phyloP scores from a whole-genome alignment of 352 stramenopile genomes.

The Globisporangium recalcitrans region DNA sequence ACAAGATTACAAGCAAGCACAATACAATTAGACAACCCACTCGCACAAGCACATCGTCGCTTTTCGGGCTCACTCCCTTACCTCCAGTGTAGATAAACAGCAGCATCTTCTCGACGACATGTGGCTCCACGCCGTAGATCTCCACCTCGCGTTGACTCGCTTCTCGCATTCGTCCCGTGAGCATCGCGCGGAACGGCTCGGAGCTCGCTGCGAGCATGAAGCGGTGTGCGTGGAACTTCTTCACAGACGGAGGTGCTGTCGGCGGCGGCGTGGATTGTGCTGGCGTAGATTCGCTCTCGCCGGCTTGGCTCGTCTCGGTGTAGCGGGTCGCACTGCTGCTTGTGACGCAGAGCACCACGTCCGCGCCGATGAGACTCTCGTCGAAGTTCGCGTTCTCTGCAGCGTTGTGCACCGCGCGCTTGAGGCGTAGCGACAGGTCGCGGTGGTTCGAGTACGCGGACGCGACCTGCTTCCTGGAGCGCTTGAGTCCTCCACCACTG shows the following conservation, averaged over 20 bases:
- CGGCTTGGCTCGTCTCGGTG: conserved; percentile 5
- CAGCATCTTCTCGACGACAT: conserved; percentile 78
- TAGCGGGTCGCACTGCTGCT: conserved; percentile 3
- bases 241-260: neutral
- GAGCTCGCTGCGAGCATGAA: conserved; percentile 85
- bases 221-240: conserved; percentile 62
- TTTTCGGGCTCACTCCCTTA: conserved; percentile 8
- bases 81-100: conserved; percentile 82
- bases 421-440: conserved; percentile 54
- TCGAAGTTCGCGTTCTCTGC: conserved; percentile 37
- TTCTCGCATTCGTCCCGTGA: conserved; percentile 78
- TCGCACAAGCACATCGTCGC: neutral
- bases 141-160: conserved; percentile 64
- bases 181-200: conserved; percentile 77
- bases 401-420: conserved; percentile 34
- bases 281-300: neutral
- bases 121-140: conserved; percentile 54
- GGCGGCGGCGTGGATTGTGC: neutral
- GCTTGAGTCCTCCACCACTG: conserved; percentile 6
- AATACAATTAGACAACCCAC: neutral
- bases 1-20: neutral
- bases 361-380: conserved; percentile 53
- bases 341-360: conserved; percentile 68
- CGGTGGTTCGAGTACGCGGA: conserved; percentile 58
- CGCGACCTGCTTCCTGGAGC: conserved; percentile 29